phyloP scores from a whole-genome alignment of 176 grass and related monocot genomes.

The Stipa capillata region DNA sequence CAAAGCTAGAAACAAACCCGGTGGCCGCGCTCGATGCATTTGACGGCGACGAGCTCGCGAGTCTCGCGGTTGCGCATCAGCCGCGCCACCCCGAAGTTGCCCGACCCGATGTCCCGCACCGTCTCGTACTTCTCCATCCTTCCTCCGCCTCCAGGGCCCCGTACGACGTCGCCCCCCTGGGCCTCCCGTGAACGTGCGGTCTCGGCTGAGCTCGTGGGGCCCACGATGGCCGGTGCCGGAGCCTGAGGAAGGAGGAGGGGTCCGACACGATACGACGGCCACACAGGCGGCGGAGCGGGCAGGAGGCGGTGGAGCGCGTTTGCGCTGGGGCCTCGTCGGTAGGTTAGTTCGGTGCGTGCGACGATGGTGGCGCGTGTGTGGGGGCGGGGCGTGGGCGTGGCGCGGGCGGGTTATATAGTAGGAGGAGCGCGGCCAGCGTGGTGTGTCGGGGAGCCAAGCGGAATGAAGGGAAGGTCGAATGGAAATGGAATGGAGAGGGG shows the following conservation, averaged over 20 bases:
- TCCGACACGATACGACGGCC: too few relatives aligned
- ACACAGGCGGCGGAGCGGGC: not conserved
- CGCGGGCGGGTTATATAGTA: constrained; percentile 37
- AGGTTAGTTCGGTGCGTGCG: not conserved
- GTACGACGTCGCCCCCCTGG: not conserved
- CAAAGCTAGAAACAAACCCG: constrained; percentile 37
- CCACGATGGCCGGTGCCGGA: not conserved
- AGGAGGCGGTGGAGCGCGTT: not conserved
- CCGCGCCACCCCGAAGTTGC: constrained; percentile 86
- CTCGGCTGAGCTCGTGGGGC: not conserved
- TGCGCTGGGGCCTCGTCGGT: constrained; percentile 5
- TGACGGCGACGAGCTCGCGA: constrained; percentile 86
- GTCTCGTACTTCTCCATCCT: constrained; percentile 82
- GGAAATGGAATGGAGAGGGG: too few relatives aligned
- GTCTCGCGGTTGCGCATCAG: constrained; percentile 80
- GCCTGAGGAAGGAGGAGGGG: too few relatives aligned
- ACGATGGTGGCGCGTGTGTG: not conserved
- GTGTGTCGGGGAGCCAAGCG: not conserved
- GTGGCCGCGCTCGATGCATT: constrained; percentile 77
- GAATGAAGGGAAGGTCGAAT: too few relatives aligned
- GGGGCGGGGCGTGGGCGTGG: constrained; percentile 26
- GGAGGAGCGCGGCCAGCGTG: not conserved
- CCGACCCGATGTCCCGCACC: constrained; percentile 86
- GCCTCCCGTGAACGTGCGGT: not conserved
- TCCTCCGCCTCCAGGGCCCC: not conserved